Percentiles rank a stretch among this genome's conserved stretches.
Evolutionary conservation across 129 eudicot genomes (phyloP).

Genomic region (Glebionis coronaria): DNA sequence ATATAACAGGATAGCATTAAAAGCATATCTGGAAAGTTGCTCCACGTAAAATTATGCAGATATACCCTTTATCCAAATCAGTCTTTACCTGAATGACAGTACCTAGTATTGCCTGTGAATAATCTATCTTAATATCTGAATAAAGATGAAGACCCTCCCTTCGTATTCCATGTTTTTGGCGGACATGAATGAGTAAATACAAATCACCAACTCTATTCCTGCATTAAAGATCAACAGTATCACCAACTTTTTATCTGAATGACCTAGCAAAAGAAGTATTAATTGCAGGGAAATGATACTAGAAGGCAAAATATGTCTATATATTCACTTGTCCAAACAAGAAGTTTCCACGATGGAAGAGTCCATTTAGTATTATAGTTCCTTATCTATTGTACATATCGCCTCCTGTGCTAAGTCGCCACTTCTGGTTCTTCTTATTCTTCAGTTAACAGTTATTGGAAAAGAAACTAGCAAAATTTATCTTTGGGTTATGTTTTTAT

Average conservation of each 20-base stretch:
- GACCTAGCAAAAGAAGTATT: slow-evolving; percentile 18
- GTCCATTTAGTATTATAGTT: not conserved
- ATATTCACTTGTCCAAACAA: slow-evolving; percentile 10
- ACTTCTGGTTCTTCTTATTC: too few species aligned
- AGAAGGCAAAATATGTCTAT: not conserved
- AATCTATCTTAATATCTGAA: slow-evolving; percentile 70
- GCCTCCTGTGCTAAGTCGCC: too few species aligned
- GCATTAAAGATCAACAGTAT: slow-evolving; percentile 29
- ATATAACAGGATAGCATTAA: slow-evolving; percentile 8
- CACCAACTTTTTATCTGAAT: slow-evolving; percentile 20
- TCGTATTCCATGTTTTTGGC: slow-evolving; percentile 60
- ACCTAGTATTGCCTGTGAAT: slow-evolving; percentile 90
- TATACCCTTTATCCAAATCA: not conserved
- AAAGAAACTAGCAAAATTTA: too few species aligned
- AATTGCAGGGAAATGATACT: not conserved
- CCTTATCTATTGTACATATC: too few species aligned
- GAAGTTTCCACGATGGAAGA: not conserved
- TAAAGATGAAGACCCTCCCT: slow-evolving; percentile 79
- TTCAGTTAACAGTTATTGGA: too few species aligned
- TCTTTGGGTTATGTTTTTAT: too few species aligned
- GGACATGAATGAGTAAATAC: slow-evolving; percentile 62
- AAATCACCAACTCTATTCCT: slow-evolving; percentile 84
- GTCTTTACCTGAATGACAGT: slow-evolving; percentile 63
- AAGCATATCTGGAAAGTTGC: not conserved
- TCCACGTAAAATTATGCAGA: slow-evolving; percentile 19